Percentiles rank a stretch among this genome's conserved stretches.
phyloP scores from a whole-genome alignment of 306 rosid genomes.

The Canavalia gladiata region DNA sequence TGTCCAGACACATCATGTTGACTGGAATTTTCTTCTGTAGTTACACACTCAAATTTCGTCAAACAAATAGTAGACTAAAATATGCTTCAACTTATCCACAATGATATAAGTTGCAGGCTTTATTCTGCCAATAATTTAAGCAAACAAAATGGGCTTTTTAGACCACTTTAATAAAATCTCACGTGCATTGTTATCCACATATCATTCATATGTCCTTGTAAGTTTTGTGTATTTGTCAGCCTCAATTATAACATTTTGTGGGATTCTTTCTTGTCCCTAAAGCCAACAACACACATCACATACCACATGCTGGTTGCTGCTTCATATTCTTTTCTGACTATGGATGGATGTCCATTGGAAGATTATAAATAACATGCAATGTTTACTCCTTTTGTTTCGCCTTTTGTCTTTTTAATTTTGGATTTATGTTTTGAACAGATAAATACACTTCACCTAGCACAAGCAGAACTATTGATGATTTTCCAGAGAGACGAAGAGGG shows the following conservation, averaged over 20 bases:
- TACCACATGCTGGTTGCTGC: slow-evolving; percentile 1
- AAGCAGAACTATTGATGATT: slow-evolving; percentile 58
- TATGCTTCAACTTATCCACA: slow-evolving; percentile 15
- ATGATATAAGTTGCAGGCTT: slow-evolving; percentile 24
- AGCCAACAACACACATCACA: background rate
- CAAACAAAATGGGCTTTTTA: background rate
- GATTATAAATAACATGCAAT: background rate
- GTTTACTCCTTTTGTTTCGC: slow-evolving; percentile 16
- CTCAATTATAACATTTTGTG: slow-evolving; percentile 5
- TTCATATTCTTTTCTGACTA: slow-evolving; percentile 17
- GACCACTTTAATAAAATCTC: slow-evolving; percentile 28
- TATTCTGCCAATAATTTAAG: slow-evolving; percentile 7
- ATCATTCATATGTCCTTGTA: slow-evolving; percentile 10
- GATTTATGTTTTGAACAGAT: slow-evolving; percentile 56
- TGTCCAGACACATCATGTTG: background rate
- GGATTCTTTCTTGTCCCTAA: slow-evolving; percentile 5
- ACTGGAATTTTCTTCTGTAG: slow-evolving; percentile 15
- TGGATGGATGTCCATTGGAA: slow-evolving; percentile 30
- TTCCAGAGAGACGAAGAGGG: slow-evolving; percentile 67
- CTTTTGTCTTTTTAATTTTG: slow-evolving; percentile 1
- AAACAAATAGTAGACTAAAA: slow-evolving; percentile 25
- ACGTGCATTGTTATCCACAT: slow-evolving; percentile 30
- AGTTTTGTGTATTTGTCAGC: slow-evolving; percentile 42
- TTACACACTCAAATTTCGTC: slow-evolving; percentile 4
- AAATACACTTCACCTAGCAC: slow-evolving; percentile 67